Conservation (phyloP, 805 yeast genomes). For the Blastobotrys parvus region DNA sequence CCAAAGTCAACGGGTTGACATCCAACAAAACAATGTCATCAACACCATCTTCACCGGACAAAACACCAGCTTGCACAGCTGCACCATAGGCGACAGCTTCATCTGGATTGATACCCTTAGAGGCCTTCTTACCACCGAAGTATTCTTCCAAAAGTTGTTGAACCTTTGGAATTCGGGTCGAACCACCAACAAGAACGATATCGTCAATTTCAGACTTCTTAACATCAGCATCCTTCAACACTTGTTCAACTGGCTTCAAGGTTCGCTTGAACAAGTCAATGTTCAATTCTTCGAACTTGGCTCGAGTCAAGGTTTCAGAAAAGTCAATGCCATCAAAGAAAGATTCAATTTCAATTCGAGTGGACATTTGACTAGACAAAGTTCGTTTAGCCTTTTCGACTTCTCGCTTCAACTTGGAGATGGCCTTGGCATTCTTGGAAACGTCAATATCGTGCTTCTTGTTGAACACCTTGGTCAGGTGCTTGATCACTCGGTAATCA, state of each 20-base stretch:
- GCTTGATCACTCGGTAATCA: conserved; percentile 81
- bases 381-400: conserved; percentile 98
- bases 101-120: conserved; percentile 97
- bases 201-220: conserved; percentile 84
- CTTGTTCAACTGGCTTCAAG: conserved; percentile 92
- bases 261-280: conserved; percentile 89
- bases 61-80: conserved; percentile 97
- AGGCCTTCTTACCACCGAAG: conserved; percentile 92
- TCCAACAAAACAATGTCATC: conserved; percentile 85
- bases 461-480: conserved; percentile 76
- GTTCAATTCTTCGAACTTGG: conserved; percentile 95
- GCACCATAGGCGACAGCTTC: conserved; percentile 99
- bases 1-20: conserved; percentile 88
- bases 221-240: conserved; percentile 85
- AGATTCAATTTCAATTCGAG: conserved; percentile 94
- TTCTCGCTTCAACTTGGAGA: conserved; percentile 92
- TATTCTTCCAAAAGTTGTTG: conserved; percentile 84
- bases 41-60: conserved; percentile 91
- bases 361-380: conserved; percentile 88
- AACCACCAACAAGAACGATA: conserved; percentile 97
- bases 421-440: conserved; percentile 70
- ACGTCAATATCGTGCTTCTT: conserved; percentile 87
- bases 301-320: conserved; percentile 91
- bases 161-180: conserved; percentile 98
- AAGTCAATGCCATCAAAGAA: conserved; percentile 92